phyloP scores from a whole-genome alignment of 176 grass and related monocot genomes.

The Phoenix dactylifera region DNA sequence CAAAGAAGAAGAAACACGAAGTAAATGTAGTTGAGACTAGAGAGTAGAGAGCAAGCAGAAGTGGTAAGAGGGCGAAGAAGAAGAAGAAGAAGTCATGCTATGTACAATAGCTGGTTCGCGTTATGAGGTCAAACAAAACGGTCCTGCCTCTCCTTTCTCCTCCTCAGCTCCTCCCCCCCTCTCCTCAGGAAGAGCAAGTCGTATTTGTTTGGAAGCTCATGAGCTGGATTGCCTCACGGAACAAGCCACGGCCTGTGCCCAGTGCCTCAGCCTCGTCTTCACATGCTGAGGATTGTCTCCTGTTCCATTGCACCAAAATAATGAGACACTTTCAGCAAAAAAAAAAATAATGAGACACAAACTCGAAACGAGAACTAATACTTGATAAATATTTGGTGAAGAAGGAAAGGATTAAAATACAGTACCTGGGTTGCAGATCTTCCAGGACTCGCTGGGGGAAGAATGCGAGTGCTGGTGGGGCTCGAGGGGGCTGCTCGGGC shows the following conservation, averaged over 20 bases:
- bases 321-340: too few relatives aligned
- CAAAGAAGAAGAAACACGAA: not conserved
- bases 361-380: too few relatives aligned
- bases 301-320: not conserved
- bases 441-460: constrained; percentile 26
- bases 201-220: not conserved
- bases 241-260: constrained; percentile 6
- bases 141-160: not conserved
- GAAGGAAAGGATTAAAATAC: too few relatives aligned
- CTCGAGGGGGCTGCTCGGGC: constrained; percentile 20
- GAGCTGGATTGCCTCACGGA: constrained; percentile 4
- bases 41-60: not conserved
- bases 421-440: constrained; percentile 38
- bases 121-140: too few relatives aligned
- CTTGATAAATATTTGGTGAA: too few relatives aligned
- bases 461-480: constrained; percentile 22
- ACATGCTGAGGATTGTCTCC: constrained; percentile 7
- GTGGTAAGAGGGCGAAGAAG: not conserved
- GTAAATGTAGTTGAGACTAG: too few relatives aligned
- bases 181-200: not conserved
- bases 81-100: not conserved
- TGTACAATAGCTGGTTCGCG: too few relatives aligned
- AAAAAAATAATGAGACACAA: too few relatives aligned
- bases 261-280: constrained; percentile 12
- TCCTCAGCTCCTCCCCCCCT: not conserved